Percentiles rank a stretch among this genome's conserved stretches.
Conservation (phyloP, 345 rosid species). For the Clarkia xantiana region DNA sequence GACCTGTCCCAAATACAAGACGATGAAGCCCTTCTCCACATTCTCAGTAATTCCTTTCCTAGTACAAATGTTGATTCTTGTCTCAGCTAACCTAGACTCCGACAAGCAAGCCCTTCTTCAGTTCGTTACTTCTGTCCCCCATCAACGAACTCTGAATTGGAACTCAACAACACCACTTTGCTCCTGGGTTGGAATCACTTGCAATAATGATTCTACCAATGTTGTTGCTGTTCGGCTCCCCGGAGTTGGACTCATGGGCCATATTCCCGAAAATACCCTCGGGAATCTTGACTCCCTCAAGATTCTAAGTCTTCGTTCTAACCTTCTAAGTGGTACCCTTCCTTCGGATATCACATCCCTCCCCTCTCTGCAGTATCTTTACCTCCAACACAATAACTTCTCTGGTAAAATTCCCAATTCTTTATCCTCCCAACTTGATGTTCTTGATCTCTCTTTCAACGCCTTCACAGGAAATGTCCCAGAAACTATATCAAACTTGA, state of each 20-base stretch:
- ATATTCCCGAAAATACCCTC: constrained; percentile 62
- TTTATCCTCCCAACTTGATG: constrained; percentile 32
- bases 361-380: constrained; percentile 49
- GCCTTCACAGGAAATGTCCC: constrained; percentile 57
- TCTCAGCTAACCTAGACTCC: constrained; percentile 32
- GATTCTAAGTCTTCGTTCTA: constrained; percentile 66
- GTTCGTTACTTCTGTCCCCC: constrained; percentile 58
- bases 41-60: constrained; percentile 10
- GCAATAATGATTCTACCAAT: constrained; percentile 32
- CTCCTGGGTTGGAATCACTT: constrained; percentile 75
- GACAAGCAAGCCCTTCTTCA: constrained; percentile 69
- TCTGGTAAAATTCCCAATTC: constrained; percentile 54
- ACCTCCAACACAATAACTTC: constrained; percentile 69
- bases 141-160: constrained; percentile 70
- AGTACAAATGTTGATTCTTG: constrained; percentile 17
- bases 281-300: constrained; percentile 58
- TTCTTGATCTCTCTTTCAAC: constrained; percentile 71
- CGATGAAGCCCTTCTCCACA: no score
- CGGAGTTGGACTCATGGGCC: constrained; percentile 61
- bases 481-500: constrained; percentile 28
- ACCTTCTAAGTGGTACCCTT: constrained; percentile 45
- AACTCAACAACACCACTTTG: constrained; percentile 36
- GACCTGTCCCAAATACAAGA: no score
- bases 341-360: constrained; percentile 61
- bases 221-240: constrained; percentile 66